phyloP scores from a whole-genome alignment of 495 filamentous ascomycete genomes.

The Terfezia boudieri region DNA sequence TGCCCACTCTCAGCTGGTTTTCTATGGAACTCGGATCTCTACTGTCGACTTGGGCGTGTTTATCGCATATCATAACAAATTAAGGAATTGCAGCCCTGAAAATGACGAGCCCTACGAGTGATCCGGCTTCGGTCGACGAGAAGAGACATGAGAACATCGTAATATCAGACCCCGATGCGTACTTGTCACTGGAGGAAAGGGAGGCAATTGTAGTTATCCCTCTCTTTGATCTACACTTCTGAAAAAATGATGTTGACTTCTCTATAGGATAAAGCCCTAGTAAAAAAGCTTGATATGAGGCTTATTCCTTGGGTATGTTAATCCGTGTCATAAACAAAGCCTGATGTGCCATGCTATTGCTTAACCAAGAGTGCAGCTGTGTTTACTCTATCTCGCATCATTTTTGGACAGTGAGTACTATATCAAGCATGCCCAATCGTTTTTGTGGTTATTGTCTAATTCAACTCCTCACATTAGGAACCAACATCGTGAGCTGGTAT shows the following conservation, averaged over 20 bases:
- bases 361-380: constrained; percentile 24
- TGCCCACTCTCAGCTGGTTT: too few species aligned
- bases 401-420: constrained; percentile 50
- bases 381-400: constrained; percentile 60
- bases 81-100: too few species aligned
- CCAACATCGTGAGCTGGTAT: background rate
- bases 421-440: constrained; percentile 2
- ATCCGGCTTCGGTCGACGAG: too few species aligned
- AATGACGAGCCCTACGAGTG: too few species aligned
- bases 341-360: too few species aligned
- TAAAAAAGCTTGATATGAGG: constrained; percentile 46
- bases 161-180: constrained; percentile 38
- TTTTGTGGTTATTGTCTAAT: too few species aligned
- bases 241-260: background rate
- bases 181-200: constrained; percentile 42
- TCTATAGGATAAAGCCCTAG: constrained; percentile 37
- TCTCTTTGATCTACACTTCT: background rate
- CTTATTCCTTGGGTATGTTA: constrained; percentile 47
- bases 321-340: background rate
- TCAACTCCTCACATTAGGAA: background rate
- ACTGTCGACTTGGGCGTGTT: too few species aligned
- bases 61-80: too few species aligned
- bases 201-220: constrained; percentile 35
- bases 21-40: too few species aligned
- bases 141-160: too few species aligned